Conservation (phyloP, 345 rosid genomes). For the Acer negundo region DNA sequence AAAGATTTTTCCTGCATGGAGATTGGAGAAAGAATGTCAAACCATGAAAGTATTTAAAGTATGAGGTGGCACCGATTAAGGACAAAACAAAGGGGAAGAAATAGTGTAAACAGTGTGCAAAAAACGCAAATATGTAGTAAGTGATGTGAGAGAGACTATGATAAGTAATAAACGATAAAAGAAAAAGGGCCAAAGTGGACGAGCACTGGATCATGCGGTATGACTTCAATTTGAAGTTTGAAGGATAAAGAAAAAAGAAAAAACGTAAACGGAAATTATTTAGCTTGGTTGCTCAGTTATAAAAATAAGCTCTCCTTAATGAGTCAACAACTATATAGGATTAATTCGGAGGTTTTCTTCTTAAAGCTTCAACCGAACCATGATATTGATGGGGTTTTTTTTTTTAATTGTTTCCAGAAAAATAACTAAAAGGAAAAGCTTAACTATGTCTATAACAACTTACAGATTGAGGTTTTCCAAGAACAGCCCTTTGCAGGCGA, state of each 20-base stretch:
- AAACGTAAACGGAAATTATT: not conserved
- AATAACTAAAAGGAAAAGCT: conserved; percentile 1
- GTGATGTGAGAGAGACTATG: too few species aligned
- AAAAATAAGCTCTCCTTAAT: not conserved
- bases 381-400: not conserved
- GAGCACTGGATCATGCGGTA: not conserved
- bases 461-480: conserved; percentile 66
- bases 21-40: too few species aligned
- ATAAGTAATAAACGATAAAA: not conserved
- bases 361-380: not conserved
- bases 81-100: too few species aligned
- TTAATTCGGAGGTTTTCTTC: not conserved
- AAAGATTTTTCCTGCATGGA: too few species aligned
- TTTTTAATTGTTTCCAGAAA: conserved; percentile 1
- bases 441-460: conserved; percentile 26
- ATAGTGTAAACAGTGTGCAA: too few species aligned
- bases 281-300: not conserved
- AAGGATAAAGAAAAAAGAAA: not conserved
- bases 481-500: conserved; percentile 44
- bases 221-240: not conserved
- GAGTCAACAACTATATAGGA: not conserved
- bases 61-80: too few species aligned
- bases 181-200: too few species aligned
- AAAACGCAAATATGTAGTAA: too few species aligned
- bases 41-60: too few species aligned